Percentiles rank a stretch among this genome's conserved stretches.
phyloP scores from a whole-genome alignment of 164 flowering plant species.

The Kalanchoe fedtschenkoi region DNA sequence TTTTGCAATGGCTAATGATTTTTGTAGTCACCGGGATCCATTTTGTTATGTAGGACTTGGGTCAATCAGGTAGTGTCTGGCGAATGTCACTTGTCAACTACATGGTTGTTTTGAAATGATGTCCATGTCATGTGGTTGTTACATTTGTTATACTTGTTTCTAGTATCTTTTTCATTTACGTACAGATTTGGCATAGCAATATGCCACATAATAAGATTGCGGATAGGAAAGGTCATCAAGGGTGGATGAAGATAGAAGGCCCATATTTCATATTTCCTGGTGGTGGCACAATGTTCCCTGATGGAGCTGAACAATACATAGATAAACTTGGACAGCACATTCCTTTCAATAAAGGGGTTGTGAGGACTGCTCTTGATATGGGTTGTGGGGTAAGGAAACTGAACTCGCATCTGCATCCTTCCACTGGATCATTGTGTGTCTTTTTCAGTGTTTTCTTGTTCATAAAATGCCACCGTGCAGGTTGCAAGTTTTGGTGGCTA shows the following conservation, averaged over 20 bases:
- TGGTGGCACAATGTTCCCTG: conserved; percentile 99
- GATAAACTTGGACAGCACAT: conserved; percentile 85
- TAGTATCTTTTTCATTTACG: not conserved
- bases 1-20: not conserved
- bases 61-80: not conserved
- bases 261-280: conserved; percentile 85
- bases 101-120: not conserved
- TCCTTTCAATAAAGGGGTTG: conserved; percentile 52
- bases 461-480: conserved; percentile 25
- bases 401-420: not conserved
- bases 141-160: not conserved
- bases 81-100: not conserved
- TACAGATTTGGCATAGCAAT: conserved; percentile 93
- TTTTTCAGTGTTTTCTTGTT: not conserved
- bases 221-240: conserved; percentile 94
- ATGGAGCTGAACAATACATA: conserved; percentile 80
- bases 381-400: conserved; percentile 82
- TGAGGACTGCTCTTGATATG: conserved; percentile 98
- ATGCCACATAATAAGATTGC: conserved; percentile 96
- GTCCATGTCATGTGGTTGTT: not conserved
- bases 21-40: too few relatives aligned
- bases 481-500: conserved; percentile 98
- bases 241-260: conserved; percentile 95
- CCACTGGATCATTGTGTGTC: not conserved
- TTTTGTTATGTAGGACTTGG: too few relatives aligned